phyloP scores from a whole-genome alignment of 1,284 basidiomycete genomes.

The Tylopilus orsonianus region DNA sequence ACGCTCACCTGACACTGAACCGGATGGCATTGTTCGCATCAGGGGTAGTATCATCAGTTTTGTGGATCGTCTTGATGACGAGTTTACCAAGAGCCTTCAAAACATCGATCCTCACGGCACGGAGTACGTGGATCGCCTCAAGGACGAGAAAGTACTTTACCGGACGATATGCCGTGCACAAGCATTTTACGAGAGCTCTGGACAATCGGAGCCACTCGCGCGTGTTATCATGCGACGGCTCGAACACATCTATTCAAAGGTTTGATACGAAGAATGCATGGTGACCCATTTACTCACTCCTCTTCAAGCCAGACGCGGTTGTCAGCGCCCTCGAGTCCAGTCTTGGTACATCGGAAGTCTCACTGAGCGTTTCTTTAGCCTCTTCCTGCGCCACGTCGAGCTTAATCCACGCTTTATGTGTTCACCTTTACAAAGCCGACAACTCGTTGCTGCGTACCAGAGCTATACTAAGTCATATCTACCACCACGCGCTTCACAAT shows the following conservation, averaged over 20 bases:
- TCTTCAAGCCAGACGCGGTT: constrained; percentile 82
- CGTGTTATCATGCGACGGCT: constrained; percentile 93
- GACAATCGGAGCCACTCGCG: constrained; percentile 75
- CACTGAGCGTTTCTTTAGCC: constrained; percentile 58
- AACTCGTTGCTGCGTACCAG: constrained; percentile 92
- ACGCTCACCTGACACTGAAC: constrained; percentile 75
- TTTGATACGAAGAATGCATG: constrained; percentile 31
- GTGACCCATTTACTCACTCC: constrained; percentile 7
- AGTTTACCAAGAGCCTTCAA: constrained; percentile 97
- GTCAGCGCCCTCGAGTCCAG: constrained; percentile 86
- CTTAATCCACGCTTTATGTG: constrained; percentile 87
- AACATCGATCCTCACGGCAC: constrained; percentile 98
- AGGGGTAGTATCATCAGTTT: constrained; percentile 93
- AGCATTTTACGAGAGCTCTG: constrained; percentile 83
- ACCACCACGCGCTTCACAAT: constrained; percentile 95
- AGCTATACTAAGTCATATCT: constrained; percentile 97
- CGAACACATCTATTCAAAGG: constrained; percentile 99
- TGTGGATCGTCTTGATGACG: constrained; percentile 95
- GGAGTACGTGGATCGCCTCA: constrained; percentile 95
- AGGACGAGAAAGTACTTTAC: constrained; percentile 95
- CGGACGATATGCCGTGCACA: constrained; percentile 91
- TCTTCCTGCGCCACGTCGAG: constrained; percentile 59
- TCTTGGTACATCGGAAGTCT: constrained; percentile 54
- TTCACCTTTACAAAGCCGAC: constrained; percentile 90
- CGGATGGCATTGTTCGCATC: constrained; percentile 70